These are phyloP conservation scores for Polymyxa betae DNA, from an alignment of 208 protist genomes.

Conservation along the genomic window DNA sequence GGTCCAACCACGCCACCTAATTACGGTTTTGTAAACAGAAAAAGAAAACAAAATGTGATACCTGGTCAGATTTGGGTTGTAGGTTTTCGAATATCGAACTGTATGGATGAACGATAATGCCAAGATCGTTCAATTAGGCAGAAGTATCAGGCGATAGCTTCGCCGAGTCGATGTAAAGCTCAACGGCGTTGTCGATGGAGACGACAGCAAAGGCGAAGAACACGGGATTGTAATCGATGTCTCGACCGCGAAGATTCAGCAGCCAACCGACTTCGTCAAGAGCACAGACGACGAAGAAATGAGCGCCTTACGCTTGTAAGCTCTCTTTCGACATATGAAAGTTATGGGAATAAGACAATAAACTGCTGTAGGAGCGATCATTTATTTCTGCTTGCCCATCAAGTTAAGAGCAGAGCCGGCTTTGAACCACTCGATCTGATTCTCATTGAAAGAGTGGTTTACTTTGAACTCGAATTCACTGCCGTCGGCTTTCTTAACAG, in stretches of 20 bases:
- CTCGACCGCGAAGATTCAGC: constrained; percentile 68
- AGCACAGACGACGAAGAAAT: constrained; percentile 52
- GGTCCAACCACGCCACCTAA: background rate
- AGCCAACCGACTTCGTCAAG: constrained; percentile 69
- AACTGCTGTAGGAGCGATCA: too few species aligned
- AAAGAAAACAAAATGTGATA: too few species aligned
- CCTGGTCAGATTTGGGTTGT: background rate
- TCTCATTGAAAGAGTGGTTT: constrained; percentile 82
- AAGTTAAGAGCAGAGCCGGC: constrained; percentile 80
- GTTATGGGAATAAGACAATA: too few species aligned
- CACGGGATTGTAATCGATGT: constrained; percentile 66
- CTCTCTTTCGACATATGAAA: too few species aligned
- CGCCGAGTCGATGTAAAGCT: constrained; percentile 34
- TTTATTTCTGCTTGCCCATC: constrained; percentile 65
- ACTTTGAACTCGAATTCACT: constrained; percentile 69
- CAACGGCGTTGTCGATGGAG: background rate
- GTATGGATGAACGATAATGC: constrained; percentile 53
- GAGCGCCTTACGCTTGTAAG: too few species aligned
- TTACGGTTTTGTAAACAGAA: too few species aligned
- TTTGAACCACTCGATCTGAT: constrained; percentile 84
- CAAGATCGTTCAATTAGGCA: background rate
- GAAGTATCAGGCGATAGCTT: constrained; percentile 19
- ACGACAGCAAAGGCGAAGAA: constrained; percentile 47
- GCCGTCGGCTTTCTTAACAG: constrained; percentile 69
- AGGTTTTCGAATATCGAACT: background rate